Evolutionary conservation across 2,329 filamentous ascomycete species (phyloP), one percentile per base, ranked within the genome.

Genomic region (Elsinoe fawcettii): DNA sequence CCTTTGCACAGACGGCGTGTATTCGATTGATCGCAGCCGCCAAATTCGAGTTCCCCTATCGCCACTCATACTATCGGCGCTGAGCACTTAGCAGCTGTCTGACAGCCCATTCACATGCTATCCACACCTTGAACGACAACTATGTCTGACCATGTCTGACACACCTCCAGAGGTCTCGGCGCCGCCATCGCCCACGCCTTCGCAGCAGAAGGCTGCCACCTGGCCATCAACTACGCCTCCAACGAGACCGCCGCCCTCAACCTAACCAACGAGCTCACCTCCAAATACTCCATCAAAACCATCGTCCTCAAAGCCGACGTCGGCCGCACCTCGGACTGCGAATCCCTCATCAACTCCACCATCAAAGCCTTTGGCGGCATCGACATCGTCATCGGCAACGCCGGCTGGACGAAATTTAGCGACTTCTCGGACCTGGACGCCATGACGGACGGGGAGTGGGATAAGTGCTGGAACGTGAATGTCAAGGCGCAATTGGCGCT

Each of bases 311-410:
- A 84, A 66, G 88, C 83, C 43, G 87, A 92, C 68, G 77, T 87
- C 44, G 82, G 80, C 14, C 73, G 75, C 5, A 77, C 80, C 32
- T 69, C 73, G 1, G 85, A 87, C 23, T 81, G 87, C 60, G 69
- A 75, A 51, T 73, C 74, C 0, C 76, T 85, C 0, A 80, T 91
- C 1, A 70, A 78, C 16, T 77, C 84, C 44, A 79, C 82, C 1
- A 75, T 84, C 49, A 71, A 77, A 23, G 71, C 70, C n/a, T 76
- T 89, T 61, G 86, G 85, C 3, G 82, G 84, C 1, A 69, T 93
- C n/a, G 88, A 93, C 71, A 78, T 90, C 39, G 75, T 93, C 46
- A 81, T 92, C 64, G 87, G 85, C 2, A 93, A 93, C 69, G 86
- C 86, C 16, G 83, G 82, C 22, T 86, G 80, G 79, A 85, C 83